Base-by-base conservation (phyloP, 208 protist species). In the Acanthamoeba culbertsoni region DNA sequence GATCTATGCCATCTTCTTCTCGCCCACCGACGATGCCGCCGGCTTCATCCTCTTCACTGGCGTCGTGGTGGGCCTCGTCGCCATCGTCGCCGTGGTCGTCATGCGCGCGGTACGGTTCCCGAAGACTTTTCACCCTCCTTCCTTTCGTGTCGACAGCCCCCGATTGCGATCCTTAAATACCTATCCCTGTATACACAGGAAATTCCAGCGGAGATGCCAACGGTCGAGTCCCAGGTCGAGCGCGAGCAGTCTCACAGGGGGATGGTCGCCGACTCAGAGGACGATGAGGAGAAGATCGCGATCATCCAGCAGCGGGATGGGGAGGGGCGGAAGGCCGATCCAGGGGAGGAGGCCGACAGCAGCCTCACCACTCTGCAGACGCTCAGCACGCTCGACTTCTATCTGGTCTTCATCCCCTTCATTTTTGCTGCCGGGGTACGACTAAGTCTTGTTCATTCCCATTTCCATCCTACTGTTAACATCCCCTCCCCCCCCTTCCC, bases 391-490 rank as follows among this genome's bases (percentile, higher is more conserved):
- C 37, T 75, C 46, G 77, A 86, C 77, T 86, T 86, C 51, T 86
- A 62, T 14, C 51, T 86, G 18, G 31, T 86, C 43, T 86, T 86
- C 31, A 31, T 86, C 5, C 77, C 77, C 14, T 86, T 86, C 51
- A 86, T 86, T 33, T 86, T 86, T 33, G 77, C 77, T 53, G 77
- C 77, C 14, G 77, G 77, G 51, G 77, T 86, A 59, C 43, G 26
- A 59, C 46, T 86, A 0, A 12, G 14, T 28, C 28, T 71, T 40
- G 16, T 42, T 31, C 16, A 43, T 16, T 73, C 62, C 12, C 33
- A n/a, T 6, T 2, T 35, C 33, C 65, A 42, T 45, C 23, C 31
- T 35, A 8, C 31, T 37, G 6, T 14, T 12, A 0, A 0, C 26
- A 6, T 3, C 31, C 0, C 4, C 35, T 75, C 8, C 18, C 10